Base-by-base conservation (phyloP, 176 grass and related monocot species). In the Aegilops umbellulata region DNA sequence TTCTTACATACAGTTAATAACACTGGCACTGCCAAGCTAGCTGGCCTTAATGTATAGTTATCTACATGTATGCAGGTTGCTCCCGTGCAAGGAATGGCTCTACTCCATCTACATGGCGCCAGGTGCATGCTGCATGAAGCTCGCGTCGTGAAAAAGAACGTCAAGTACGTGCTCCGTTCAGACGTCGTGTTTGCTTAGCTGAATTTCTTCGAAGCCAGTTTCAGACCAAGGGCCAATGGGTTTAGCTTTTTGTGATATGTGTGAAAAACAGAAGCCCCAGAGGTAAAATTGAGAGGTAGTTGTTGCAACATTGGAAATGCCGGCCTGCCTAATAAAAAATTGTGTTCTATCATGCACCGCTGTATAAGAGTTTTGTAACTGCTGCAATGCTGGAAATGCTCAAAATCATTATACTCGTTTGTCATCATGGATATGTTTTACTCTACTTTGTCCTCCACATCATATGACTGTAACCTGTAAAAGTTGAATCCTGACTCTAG, bases 81-180 rank as follows among this genome's bases (percentile, higher is more conserved):
- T 76, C 96, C 96, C 17, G 81, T 86, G 70, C 86, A 90, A 92
- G 96, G 96, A 81, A 84, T 86, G 93, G 96, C 96, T 34, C 88
- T 98, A 20, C 91, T 98, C 79, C 93, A 98, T 61, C 86, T 98
- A 53, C 96, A 98, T 9, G 96, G 96, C 29, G 86, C 89, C 31
- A 94, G 95, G 77, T 98, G 96, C 83, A 98, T 98, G 96, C 82
- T 98, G 36, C 96, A 98, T 63, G 96, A 98, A 89, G 96, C 96
- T 23, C 90, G 96, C 2, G 84, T 84, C 62, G 96, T 98, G 80
- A 92, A 87, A 17, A 95, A 94, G 88, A 92, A 94, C 49, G 64
- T 87, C 46, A 98, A 95, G 35, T 98, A 98, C 77, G 80, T 98
- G 20, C 87, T 98, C 30, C 89, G 95, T 38, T 98, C 93, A 46